phyloP scores from a whole-genome alignment of 73 alveolate species.

The Uronychia binucleata region DNA sequence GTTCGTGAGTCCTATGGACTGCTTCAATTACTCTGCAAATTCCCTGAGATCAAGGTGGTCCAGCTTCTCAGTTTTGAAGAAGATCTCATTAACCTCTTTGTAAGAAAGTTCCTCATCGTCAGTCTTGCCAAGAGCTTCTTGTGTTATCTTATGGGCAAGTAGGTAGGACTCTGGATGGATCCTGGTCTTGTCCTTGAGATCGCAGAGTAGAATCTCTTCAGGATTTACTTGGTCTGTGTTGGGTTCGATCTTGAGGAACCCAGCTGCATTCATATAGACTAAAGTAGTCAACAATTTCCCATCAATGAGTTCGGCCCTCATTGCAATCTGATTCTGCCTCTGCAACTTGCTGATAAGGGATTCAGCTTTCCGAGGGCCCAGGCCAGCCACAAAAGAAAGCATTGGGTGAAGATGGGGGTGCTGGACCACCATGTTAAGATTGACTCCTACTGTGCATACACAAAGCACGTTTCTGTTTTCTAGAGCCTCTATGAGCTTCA shows the following conservation, averaged over 20 bases:
- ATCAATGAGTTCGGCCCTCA: constrained; percentile 48
- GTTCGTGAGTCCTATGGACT: no score
- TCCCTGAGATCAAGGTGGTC: no score
- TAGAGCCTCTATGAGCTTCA: constrained; percentile 51
- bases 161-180: constrained; percentile 76
- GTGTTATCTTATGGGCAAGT: constrained; percentile 63
- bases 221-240: no score
- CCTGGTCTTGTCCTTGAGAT: constrained; percentile 81
- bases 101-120: constrained; percentile 67
- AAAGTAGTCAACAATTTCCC: constrained; percentile 11
- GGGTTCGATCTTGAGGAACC: constrained; percentile 44
- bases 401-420: constrained; percentile 74
- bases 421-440: constrained; percentile 68
- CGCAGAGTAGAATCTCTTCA: constrained; percentile 37
- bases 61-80: no score
- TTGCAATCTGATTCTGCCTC: constrained; percentile 9
- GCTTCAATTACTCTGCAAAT: no score
- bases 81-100: constrained; percentile 37
- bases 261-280: constrained; percentile 33
- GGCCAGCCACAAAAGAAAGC: constrained; percentile 75
- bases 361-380: constrained; percentile 89
- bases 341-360: constrained; percentile 45
- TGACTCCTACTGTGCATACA: constrained; percentile 72
- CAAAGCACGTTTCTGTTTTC: constrained; percentile 31
- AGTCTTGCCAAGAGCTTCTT: constrained; percentile 70